Evolutionary conservation across 306 rosid genomes (phyloP).

Genomic region (Glycine tomentella): DNA sequence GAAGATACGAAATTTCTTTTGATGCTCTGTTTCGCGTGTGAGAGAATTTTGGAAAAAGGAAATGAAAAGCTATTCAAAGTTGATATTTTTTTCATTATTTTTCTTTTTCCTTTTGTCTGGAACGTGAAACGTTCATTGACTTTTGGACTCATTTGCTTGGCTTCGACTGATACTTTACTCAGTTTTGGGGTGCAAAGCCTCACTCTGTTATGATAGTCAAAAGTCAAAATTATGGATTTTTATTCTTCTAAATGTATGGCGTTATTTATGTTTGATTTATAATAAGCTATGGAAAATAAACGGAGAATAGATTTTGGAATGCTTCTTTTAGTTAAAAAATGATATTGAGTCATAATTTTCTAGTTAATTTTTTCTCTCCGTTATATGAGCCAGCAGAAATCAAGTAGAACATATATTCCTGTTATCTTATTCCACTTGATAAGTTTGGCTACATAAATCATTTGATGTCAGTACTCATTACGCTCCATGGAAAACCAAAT

Average conservation of each 20-base stretch:
- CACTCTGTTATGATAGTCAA: not conserved
- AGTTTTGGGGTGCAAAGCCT: not conserved
- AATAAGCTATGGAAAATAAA: not conserved
- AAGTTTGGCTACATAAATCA: not conserved
- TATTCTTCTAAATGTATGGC: not conserved
- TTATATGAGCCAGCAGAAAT: conserved; percentile 19
- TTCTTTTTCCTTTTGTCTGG: not conserved
- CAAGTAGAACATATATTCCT: not conserved
- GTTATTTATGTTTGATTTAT: conserved; percentile 16
- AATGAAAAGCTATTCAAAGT: not conserved
- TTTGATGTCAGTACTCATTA: not conserved
- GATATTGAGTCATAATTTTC: not conserved
- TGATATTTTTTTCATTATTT: not conserved
- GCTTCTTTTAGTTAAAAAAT: not conserved
- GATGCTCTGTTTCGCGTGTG: not conserved
- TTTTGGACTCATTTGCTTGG: too few relatives aligned
- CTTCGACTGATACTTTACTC: not conserved
- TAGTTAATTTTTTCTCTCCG: not conserved
- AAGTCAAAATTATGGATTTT: not conserved
- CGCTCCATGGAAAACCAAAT: not conserved
- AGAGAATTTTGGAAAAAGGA: not conserved
- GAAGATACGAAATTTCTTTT: not conserved
- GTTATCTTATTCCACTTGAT: conserved; percentile 5
- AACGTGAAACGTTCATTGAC: not conserved
- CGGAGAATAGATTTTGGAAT: conserved; percentile 1